Percentiles rank a stretch among this genome's conserved stretches.
Conservation (phyloP, 2,329 filamentous ascomycete species). For the Teratosphaeria gauchensis region DNA sequence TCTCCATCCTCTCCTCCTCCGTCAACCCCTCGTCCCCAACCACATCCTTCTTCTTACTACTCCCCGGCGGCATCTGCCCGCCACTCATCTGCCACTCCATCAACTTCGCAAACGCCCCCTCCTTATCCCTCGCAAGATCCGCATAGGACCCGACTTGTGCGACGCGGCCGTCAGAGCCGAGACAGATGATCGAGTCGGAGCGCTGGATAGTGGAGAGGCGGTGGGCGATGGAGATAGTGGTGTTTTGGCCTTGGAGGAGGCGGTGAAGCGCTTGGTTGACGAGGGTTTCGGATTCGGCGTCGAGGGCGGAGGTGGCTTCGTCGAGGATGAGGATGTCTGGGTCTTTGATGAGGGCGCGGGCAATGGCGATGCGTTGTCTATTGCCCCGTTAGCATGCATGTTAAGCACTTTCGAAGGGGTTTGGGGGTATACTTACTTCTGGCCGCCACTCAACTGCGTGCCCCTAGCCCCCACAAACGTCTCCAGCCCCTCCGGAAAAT, state of each 20-base stretch:
- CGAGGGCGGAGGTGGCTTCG: conserved; percentile 86
- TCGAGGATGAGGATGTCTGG: conserved; percentile 96
- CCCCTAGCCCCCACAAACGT: conserved; percentile 88
- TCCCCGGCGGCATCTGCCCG: not conserved
- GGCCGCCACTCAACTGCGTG: conserved; percentile 86
- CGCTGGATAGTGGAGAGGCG: conserved; percentile 93
- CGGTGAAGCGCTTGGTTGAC: conserved; percentile 82
- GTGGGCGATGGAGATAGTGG: conserved; percentile 95
- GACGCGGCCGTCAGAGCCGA: conserved; percentile 75
- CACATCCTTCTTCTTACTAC: not conserved
- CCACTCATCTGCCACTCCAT: conserved; percentile 94
- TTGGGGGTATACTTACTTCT: conserved; percentile 47
- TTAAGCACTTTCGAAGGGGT: not conserved
- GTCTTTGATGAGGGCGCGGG: conserved; percentile 84
- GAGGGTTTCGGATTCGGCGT: conserved; percentile 92
- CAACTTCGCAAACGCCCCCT: conserved; percentile 82
- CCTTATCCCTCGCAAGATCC: conserved; percentile 59
- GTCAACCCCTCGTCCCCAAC: conserved; percentile 25
- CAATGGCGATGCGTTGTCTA: conserved; percentile 64
- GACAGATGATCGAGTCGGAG: conserved; percentile 87
- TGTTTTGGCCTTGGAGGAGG: conserved; percentile 77
- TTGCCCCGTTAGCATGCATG: not conserved
- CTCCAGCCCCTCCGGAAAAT: conserved; percentile 91
- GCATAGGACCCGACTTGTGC: conserved; percentile 82
- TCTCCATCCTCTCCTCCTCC: conserved; percentile 42